Evolutionary conservation across 768 basidiomycete species (phyloP).

Genomic region (Suillus placidus): DNA sequence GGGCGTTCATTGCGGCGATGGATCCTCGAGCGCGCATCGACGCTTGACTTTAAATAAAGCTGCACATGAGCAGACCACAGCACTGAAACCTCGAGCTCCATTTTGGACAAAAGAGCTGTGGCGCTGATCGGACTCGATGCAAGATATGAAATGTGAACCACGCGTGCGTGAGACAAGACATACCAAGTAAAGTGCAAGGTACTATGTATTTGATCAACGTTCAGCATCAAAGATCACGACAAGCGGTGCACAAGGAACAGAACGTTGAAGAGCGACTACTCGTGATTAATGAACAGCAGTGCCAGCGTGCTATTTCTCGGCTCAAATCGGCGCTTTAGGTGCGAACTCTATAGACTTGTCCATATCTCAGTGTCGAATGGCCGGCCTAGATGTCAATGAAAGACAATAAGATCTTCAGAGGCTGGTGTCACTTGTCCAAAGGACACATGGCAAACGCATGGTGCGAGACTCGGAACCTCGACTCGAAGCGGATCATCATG

Average conservation of each 20-base stretch:
- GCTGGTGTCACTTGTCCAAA: not conserved
- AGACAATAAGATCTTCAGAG: not conserved
- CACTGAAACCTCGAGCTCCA: not conserved
- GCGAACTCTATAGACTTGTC: too few species aligned
- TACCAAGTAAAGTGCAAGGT: not conserved
- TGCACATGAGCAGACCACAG: not conserved
- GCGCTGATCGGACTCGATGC: slow-evolving; percentile 3
- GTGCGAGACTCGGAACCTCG: not conserved
- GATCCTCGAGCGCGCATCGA: not conserved
- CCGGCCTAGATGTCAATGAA: not conserved
- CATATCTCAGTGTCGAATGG: not conserved
- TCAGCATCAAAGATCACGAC: not conserved
- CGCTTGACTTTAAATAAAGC: not conserved
- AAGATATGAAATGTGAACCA: not conserved
- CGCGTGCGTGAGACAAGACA: slow-evolving; percentile 1
- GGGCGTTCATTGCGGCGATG: not conserved
- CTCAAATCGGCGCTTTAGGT: not conserved
- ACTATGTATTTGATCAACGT: not conserved
- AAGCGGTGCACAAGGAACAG: not conserved
- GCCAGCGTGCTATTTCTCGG: not conserved
- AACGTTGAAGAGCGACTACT: not conserved
- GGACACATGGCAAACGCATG: not conserved
- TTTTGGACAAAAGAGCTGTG: not conserved
- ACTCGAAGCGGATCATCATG: not conserved
- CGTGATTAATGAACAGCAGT: not conserved